Evolutionary conservation across 139 green algal species (phyloP).

Genomic region (Chlorella sp.): DNA sequence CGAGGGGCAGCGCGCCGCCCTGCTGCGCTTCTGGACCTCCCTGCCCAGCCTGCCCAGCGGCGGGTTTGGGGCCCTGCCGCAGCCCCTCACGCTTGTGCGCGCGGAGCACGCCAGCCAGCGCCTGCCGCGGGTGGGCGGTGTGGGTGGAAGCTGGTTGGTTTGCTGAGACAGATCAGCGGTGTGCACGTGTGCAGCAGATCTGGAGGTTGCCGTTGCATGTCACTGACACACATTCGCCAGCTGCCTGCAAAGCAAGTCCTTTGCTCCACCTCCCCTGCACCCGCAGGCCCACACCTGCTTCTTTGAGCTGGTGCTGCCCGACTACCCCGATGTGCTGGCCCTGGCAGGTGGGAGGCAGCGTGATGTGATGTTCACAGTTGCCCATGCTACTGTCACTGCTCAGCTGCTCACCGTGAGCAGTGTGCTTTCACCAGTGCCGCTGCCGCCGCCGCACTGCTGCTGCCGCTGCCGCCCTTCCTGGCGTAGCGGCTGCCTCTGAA

Average conservation of each 20-base stretch:
- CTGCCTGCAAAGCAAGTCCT: not conserved
- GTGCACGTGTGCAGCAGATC: too few species aligned
- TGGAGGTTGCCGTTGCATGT: too few species aligned
- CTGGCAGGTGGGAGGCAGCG: not conserved
- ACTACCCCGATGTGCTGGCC: not conserved
- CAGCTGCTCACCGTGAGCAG: too few species aligned
- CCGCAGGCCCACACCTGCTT: slow-evolving; percentile 15
- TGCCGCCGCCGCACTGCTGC: too few species aligned
- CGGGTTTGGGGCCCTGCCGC: not conserved
- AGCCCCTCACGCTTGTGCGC: not conserved
- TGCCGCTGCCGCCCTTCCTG: not conserved
- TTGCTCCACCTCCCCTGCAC: not conserved
- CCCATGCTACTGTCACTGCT: not conserved
- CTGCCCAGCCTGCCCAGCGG: not conserved
- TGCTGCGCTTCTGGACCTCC: slow-evolving; percentile 17
- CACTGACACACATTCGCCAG: not conserved
- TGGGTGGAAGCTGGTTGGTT: not conserved
- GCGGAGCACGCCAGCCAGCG: not conserved
- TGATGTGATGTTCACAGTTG: too few species aligned
- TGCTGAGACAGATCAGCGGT: not conserved
- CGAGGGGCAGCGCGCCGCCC: not conserved
- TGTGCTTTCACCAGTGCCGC: too few species aligned
- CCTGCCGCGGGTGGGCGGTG: not conserved
- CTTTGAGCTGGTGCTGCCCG: not conserved
- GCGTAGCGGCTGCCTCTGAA: too few species aligned